Percentiles rank a stretch among this genome's conserved stretches.
Conservation (phyloP, 495 filamentous ascomycete genomes). For the Penicillium mononematosum region DNA sequence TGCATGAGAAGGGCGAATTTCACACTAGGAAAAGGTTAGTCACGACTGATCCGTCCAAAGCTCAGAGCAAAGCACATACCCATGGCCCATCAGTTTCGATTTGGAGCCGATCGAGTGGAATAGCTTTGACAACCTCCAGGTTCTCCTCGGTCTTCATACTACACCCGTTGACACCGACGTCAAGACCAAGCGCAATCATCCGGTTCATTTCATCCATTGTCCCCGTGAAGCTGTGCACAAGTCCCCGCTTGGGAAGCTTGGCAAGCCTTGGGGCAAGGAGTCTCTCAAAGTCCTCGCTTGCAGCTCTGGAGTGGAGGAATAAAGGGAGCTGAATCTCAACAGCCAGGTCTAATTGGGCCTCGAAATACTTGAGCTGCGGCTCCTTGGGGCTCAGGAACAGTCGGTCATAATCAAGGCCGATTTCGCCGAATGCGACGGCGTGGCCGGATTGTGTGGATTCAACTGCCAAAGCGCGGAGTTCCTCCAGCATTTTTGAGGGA, state of each 20-base stretch:
- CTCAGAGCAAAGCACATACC: constrained; percentile 39
- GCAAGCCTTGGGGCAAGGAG: constrained; percentile 54
- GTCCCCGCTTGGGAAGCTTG: constrained; percentile 64
- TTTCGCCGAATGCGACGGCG: constrained; percentile 85
- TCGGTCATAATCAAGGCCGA: constrained; percentile 94
- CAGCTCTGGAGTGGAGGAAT: constrained; percentile 87
- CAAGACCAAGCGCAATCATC: constrained; percentile 70
- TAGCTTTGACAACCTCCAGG: constrained; percentile 70
- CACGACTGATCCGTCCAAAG: neutral
- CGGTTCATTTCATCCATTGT: constrained; percentile 76
- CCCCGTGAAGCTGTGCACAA: constrained; percentile 91
- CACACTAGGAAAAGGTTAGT: constrained; percentile 41
- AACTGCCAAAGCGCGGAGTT: constrained; percentile 58
- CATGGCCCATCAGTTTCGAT: constrained; percentile 95
- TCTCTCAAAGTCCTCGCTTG: constrained; percentile 74
- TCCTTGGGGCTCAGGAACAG: constrained; percentile 73
- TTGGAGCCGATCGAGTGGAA: constrained; percentile 73
- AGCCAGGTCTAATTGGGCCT: constrained; percentile 73
- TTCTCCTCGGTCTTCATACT: constrained; percentile 91
- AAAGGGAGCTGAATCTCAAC: constrained; percentile 76
- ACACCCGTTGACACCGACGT: constrained; percentile 88
- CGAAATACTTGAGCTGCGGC: constrained; percentile 81
- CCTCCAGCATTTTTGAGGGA: constrained; percentile 55
- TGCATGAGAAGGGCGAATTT: constrained; percentile 55
- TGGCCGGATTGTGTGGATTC: constrained; percentile 47